A percentile compares a stretch with the other conserved stretches of the same genome.
Conservation (phyloP, 805 yeast species). For the Ogataea degrootiae region DNA sequence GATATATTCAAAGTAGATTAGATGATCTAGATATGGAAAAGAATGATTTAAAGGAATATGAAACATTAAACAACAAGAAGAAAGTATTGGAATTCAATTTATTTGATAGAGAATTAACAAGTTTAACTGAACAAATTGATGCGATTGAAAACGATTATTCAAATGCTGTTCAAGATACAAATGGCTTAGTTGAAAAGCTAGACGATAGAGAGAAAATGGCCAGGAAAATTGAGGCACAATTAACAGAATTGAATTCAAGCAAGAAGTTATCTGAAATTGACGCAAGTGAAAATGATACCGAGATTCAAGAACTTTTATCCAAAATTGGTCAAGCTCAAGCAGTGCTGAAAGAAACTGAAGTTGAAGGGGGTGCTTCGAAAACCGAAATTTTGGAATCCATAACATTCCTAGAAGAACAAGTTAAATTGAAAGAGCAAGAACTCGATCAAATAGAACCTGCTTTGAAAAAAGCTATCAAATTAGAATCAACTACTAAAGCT, state of each 20-base stretch:
- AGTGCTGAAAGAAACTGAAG: slow-evolving; percentile 38
- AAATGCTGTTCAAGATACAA: slow-evolving; percentile 46
- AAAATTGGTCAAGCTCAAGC: slow-evolving; percentile 47
- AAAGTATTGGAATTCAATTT: slow-evolving; percentile 71
- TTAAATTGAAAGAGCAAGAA: slow-evolving; percentile 34
- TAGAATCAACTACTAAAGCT: slow-evolving; percentile 41
- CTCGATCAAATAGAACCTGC: slow-evolving; percentile 37
- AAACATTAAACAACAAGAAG: slow-evolving; percentile 58
- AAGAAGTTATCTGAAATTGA: slow-evolving; percentile 53
- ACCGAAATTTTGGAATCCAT: slow-evolving; percentile 19
- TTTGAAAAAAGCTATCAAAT: slow-evolving; percentile 32
- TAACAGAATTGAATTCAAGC: slow-evolving; percentile 43
- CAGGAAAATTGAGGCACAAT: slow-evolving; percentile 38
- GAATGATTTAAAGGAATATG: slow-evolving; percentile 66
- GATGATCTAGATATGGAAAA: slow-evolving; percentile 78
- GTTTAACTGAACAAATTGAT: slow-evolving; percentile 56
- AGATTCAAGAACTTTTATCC: slow-evolving; percentile 44
- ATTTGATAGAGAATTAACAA: slow-evolving; percentile 69
- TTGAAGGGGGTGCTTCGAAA: slow-evolving; percentile 28
- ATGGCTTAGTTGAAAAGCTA: slow-evolving; percentile 48
- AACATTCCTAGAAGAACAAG: slow-evolving; percentile 20
- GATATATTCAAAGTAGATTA: slow-evolving; percentile 65
- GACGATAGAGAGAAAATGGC: slow-evolving; percentile 56
- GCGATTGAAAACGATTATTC: slow-evolving; percentile 54
- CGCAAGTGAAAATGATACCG: slow-evolving; percentile 45